Evolutionary conservation across 805 yeast genomes (phyloP).

Genomic region (Metschnikowia colocasiae): DNA sequence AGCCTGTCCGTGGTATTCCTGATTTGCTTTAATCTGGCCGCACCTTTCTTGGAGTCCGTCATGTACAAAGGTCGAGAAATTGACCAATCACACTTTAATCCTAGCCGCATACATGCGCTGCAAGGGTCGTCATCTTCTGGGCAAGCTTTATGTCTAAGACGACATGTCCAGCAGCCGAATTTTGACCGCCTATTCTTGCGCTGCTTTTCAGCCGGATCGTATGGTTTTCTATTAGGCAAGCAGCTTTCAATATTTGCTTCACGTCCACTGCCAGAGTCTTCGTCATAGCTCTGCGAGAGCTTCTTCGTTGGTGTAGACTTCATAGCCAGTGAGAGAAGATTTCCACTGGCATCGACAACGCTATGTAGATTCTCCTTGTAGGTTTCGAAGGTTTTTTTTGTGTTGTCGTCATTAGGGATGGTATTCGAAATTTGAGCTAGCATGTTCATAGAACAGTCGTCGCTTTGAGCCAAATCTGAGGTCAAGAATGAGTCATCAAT

Average conservation of each 20-base stretch:
- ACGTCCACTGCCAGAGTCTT: not conserved
- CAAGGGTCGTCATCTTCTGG: conserved; percentile 18
- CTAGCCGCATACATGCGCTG: conserved; percentile 15
- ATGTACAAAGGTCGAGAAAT: conserved; percentile 15
- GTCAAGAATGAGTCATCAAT: conserved; percentile 9
- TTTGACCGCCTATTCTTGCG: conserved; percentile 9
- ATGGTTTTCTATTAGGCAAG: not conserved
- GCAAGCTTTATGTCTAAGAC: conserved; percentile 20
- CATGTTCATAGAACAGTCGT: conserved; percentile 7
- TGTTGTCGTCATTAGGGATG: not conserved
- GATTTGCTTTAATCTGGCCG: conserved; percentile 9
- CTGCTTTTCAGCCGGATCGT: not conserved
- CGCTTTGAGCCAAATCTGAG: conserved; percentile 7
- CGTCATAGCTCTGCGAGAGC: not conserved
- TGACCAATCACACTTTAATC: conserved; percentile 15
- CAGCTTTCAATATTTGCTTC: not conserved
- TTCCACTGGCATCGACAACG: not conserved
- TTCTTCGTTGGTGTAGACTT: not conserved
- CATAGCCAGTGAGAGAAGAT: not conserved
- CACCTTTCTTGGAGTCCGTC: conserved; percentile 7
- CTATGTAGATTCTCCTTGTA: not conserved
- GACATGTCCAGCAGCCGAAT: conserved; percentile 21
- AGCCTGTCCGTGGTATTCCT: conserved; percentile 8
- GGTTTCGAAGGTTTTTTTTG: not conserved
- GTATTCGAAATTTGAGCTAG: conserved; percentile 5